Evolutionary conservation across 305 asterid species (phyloP), one percentile per base, ranked within the genome.

Genomic region (Petunia hybrid): DNA sequence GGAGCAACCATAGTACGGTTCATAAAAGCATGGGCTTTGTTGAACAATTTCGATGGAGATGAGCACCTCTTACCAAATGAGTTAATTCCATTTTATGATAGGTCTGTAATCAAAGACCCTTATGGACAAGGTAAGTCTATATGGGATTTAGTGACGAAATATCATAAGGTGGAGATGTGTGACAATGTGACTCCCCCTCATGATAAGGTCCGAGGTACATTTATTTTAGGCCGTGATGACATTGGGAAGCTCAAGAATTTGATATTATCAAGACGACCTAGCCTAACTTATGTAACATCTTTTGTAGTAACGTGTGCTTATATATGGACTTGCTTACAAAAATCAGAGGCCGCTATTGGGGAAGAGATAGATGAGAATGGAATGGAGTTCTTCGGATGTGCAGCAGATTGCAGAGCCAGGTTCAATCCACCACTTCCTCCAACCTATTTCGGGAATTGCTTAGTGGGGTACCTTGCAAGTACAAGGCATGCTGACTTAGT

Each of bases 1-100:
- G 97, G 94, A 3, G 83, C 86, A 83, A 78, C 89, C 1, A 87
- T 90, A 43, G 36, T 60, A 8, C 0, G 41, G 31, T 69, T 84
- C n/a, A 2, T 6, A 5, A 81, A 0, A 4, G 16, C 67, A 1
- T 84, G 80, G 82, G 84, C 73, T 9, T 4, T 40, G 35, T 36
- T 68, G 40, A 2, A 56, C 2, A 80, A 73, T 61, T 10, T 46
- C 0, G 73, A 64, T 1, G 73, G 60, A 10, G 51, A 80, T 8
- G 62, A 56, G 48, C 40, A 48, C 7, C 76, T 22, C 16, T n/a
- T 38, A 35, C 8, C 3, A 1, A 45, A 57, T n/a, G 63, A 16
- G 7, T 1, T 39, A 0, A 7, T 16, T 3, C 82, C 71, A 1
- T 69, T 53, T 68, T 81, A 77, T 77, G 84, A 81, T 48, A 68